Evolutionary conservation across 805 yeast genomes (phyloP), one percentile per base, ranked within the genome.

Genomic region (Metschnikowia cerradonensis): DNA sequence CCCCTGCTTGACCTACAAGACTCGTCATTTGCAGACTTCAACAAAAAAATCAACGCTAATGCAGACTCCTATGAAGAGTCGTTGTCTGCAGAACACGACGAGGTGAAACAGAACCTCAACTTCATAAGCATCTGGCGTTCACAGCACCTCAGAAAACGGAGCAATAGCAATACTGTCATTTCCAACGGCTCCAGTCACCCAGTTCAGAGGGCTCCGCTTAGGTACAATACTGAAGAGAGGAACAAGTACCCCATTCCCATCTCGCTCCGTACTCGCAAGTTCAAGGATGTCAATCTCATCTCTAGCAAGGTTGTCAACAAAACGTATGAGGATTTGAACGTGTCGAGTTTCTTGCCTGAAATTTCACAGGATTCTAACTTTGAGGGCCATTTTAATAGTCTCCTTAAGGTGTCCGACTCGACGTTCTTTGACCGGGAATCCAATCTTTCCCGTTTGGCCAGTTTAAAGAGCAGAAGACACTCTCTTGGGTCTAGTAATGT

Each of bases 361-460:
- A 45, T 77, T 26, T 71, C 80, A 1, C 70, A 68, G 34, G 78
- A 76, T 41, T 77, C 82, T 2, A 81, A 78, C 14, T 73, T 78
- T 60, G 80, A 70, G 44, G 63, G 64, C 43, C 77, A 76, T 41
- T 76, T 78, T 59, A 63, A 64, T 30, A 65, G 65, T 17, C 66
- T 75, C 60, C 61, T 63, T 35, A 50, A 47, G 15, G 47, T 44
- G 14, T 44, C 47, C 13, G 47, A 44, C 47, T 36, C 40, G 33
- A 44, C 47, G 13, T 44, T 44, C 15, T 44, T 44, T 13, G 47
- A 44, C 26, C 39, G 34, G 6, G 47, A 44, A 7, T 23, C 47
- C 7, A 44, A 23, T 8, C 40, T 44, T n/a, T 34, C 47, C 15
- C 47, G 47, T 10, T 26, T 44, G 23, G 40, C 40, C 33, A 44